Evolutionary conservation across 352 stramenopile genomes (phyloP).

Genomic region (Phytophthora multivora): DNA sequence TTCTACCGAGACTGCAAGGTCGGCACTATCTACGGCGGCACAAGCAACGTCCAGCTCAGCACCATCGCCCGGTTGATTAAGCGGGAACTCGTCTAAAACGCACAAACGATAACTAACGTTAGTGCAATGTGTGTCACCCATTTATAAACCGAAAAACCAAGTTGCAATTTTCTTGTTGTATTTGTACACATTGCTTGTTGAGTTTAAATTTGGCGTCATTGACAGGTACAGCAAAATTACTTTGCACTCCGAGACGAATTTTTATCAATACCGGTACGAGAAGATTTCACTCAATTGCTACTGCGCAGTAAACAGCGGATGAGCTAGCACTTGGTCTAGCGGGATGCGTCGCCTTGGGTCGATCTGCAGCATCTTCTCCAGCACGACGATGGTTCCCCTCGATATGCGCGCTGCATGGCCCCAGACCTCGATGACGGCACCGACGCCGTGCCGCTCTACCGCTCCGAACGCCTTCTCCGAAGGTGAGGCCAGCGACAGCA

Average conservation of each 20-base stretch:
- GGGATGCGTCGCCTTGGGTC: conserved; percentile 24
- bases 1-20: conserved; percentile 97
- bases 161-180: background rate
- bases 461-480: conserved; percentile 36
- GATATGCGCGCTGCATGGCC: conserved; percentile 21
- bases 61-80: conserved; percentile 86
- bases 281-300: no score
- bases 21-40: conserved; percentile 95
- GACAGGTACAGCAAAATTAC: background rate
- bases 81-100: conserved; percentile 53
- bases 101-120: no score
- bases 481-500: conserved; percentile 40
- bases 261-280: no score
- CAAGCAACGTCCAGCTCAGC: conserved; percentile 94
- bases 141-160: background rate
- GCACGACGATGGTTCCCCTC: conserved; percentile 12
- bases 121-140: background rate
- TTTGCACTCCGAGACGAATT: no score
- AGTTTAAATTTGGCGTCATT: no score
- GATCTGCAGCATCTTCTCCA: conserved; percentile 42
- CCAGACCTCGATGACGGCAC: conserved; percentile 41
- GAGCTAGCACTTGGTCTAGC: conserved; percentile 18
- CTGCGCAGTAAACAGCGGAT: background rate
- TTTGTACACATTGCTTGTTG: background rate
- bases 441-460: conserved; percentile 25